Evolutionary conservation across 1,284 basidiomycete species (phyloP).

Genomic region (Pseudozyma pruni): DNA sequence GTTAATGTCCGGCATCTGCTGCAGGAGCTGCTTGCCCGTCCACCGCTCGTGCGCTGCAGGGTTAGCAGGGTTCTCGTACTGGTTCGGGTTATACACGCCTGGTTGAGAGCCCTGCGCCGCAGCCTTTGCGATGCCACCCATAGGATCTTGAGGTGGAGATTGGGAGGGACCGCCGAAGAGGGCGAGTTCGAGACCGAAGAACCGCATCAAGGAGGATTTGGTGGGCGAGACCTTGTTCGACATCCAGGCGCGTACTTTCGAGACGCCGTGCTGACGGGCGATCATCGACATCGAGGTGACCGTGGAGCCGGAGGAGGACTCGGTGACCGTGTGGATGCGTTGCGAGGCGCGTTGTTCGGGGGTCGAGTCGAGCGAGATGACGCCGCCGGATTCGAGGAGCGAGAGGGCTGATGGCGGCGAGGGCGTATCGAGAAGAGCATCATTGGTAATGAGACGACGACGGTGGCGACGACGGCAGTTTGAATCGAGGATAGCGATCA

Average conservation of each 20-base stretch:
- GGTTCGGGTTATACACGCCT: constrained; percentile 42
- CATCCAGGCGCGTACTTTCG: constrained; percentile 38
- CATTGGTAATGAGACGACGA: background rate
- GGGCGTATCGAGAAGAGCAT: background rate
- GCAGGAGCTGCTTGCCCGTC: constrained; percentile 46
- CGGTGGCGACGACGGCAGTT: background rate
- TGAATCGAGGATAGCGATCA: background rate
- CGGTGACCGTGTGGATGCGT: constrained; percentile 29
- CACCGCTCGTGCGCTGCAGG: constrained; percentile 38
- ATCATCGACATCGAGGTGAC: constrained; percentile 52
- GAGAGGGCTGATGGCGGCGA: constrained; percentile 29
- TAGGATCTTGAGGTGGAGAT: constrained; percentile 33
- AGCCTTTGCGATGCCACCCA: constrained; percentile 48
- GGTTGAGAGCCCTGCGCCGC: constrained; percentile 22
- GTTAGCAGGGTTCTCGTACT: constrained; percentile 48
- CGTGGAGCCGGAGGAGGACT: constrained; percentile 50
- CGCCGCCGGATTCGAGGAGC: constrained; percentile 33
- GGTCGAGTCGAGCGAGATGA: constrained; percentile 34
- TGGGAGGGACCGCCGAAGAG: constrained; percentile 54
- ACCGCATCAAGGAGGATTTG: constrained; percentile 47
- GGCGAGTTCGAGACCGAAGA: constrained; percentile 49
- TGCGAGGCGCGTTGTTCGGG: constrained; percentile 14
- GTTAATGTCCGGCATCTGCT: constrained; percentile 50
- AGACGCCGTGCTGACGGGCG: constrained; percentile 40
- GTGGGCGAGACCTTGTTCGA: constrained; percentile 49